These are phyloP conservation scores for Cardamine occulta DNA, from an alignment of 345 rosid genomes.

Conservation along the genomic window DNA sequence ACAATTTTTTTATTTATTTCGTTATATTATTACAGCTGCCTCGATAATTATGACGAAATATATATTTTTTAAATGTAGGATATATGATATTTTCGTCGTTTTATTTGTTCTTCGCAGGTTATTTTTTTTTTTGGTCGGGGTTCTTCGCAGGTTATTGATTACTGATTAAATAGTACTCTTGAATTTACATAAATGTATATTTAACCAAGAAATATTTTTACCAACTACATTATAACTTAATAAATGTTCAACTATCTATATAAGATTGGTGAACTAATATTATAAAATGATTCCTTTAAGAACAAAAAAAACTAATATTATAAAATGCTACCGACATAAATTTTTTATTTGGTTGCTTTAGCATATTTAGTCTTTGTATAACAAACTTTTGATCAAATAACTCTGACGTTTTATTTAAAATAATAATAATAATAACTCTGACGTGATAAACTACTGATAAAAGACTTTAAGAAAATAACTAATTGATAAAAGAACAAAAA, in stretches of 20 bases:
- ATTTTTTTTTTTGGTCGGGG: too few species aligned
- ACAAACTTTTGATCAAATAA: not conserved
- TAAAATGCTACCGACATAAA: slow-evolving; percentile 12
- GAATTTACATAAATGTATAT: not conserved
- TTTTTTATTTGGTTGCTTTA: not conserved
- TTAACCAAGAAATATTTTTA: not conserved
- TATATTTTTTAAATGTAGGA: not conserved
- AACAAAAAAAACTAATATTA: slow-evolving; percentile 1
- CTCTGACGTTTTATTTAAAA: not conserved
- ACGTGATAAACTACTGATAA: not conserved
- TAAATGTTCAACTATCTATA: slow-evolving; percentile 3
- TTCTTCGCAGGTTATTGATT: not conserved
- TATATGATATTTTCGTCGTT: not conserved
- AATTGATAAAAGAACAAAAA: not conserved
- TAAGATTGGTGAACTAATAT: slow-evolving; percentile 35
- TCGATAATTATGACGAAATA: not conserved
- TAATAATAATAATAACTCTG: not conserved
- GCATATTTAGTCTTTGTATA: not conserved
- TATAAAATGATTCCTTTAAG: too few species aligned
- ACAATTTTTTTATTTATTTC: not conserved
- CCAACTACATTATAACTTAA: slow-evolving; percentile 16
- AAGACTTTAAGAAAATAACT: not conserved
- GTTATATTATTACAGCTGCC: not conserved
- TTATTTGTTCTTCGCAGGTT: not conserved
- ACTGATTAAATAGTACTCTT: not conserved